Conservation (phyloP, 257 asterid species). For the Scutellaria baicalensis region DNA sequence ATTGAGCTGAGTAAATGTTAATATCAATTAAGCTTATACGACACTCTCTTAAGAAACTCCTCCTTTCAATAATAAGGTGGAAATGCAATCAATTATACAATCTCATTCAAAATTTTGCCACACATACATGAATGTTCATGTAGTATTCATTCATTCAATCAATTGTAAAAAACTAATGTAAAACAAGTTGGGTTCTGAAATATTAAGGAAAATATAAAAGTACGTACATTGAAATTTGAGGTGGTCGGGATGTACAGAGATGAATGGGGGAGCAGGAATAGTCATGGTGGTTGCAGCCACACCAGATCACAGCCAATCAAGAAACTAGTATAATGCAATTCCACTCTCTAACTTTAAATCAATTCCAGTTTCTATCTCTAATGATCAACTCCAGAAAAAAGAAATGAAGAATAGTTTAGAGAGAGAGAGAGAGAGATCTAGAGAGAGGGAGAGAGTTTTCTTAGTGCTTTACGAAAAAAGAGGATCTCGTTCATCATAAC, state of each 20-base stretch:
- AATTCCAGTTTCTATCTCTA: neutral
- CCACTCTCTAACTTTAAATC: neutral
- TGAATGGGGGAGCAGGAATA: slow-evolving; percentile 40
- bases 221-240: slow-evolving; percentile 64
- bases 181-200: too few relatives aligned
- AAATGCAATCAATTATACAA: neutral
- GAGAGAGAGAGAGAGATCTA: neutral
- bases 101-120: too few relatives aligned
- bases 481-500: too few relatives aligned
- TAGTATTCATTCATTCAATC: neutral
- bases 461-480: slow-evolving; percentile 2
- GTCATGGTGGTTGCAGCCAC: slow-evolving; percentile 30
- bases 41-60: too few relatives aligned
- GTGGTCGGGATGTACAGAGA: slow-evolving; percentile 61
- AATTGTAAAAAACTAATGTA: neutral
- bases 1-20: too few relatives aligned
- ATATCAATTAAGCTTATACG: too few relatives aligned
- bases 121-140: too few relatives aligned
- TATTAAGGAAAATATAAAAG: neutral
- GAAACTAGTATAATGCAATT: neutral
- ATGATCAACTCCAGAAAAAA: neutral
- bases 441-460: neutral
- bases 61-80: too few relatives aligned
- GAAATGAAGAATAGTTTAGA: neutral
- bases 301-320: slow-evolving; percentile 12